Base-by-base conservation (phyloP, 164 flowering plant genomes). In the Magnolia kwangsiensis region DNA sequence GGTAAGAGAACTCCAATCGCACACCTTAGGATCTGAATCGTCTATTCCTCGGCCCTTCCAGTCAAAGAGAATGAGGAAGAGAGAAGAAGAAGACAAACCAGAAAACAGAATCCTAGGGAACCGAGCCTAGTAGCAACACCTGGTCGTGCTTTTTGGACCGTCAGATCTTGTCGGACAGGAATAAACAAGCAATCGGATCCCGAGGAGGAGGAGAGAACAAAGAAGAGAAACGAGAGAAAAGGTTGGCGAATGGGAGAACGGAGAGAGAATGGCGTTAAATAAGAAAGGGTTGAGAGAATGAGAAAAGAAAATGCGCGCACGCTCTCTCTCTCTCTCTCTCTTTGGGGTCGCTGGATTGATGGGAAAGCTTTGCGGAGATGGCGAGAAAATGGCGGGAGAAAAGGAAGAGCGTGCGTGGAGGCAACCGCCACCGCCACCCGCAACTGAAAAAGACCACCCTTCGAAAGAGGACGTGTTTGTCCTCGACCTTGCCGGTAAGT, bases 371-470 rank as follows among this genome's bases (percentile, higher is more conserved):
- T 16, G 16, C 4, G 45, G 45, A 37, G 8, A 55, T 73, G 78
- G 74, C 64, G 80, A 55, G 23, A 58, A 20, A 51, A 18, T 16
- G 78, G 31, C n/a, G 24, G 50, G 7, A 27, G 27, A 77, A 80
- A 74, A 69, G 79, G 63, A 37, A 18, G 49, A 29, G 31, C 66
- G 61, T 24, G 76, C 63, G 73, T 77, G 79, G 80, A 37, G 83
- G 78, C 79, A 75, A 77, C 74, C 55, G 55, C 59, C 74, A 78
- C 79, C 78, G 68, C 81, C 84, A 86, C 88, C 90, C 79, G 89
- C 87, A 21, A 85, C 83, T 86, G 90, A 87, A 75, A 65, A 78
- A 73, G 88, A 89, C 89, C 67, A 59, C 10, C n/a, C 61, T 55
- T 55, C 61, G 16, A 21, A 4, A 69, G 50, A 49, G 75, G 69